Evolutionary conservation across 1,284 basidiomycete genomes (phyloP).

Genomic region (Violaceomyces palustris): DNA sequence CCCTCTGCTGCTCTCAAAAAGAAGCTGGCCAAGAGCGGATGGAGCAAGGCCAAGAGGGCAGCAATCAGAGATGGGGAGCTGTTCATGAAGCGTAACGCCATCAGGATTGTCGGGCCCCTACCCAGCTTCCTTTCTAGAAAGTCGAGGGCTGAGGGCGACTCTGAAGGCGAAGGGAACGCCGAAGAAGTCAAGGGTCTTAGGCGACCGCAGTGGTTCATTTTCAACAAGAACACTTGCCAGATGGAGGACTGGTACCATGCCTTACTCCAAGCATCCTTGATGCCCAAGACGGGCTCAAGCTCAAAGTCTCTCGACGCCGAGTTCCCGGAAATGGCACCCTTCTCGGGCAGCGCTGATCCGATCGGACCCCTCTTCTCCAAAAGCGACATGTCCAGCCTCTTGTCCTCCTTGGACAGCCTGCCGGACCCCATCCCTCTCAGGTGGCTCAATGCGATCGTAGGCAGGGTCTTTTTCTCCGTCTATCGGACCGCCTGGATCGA

Average conservation of each 20-base stretch:
- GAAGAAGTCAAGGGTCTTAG: not conserved
- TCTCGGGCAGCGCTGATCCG: constrained; percentile 47
- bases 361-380: constrained; percentile 64
- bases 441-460: constrained; percentile 91
- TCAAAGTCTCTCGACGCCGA: constrained; percentile 7
- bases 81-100: constrained; percentile 48
- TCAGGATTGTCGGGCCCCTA: constrained; percentile 38
- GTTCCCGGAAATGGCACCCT: constrained; percentile 1
- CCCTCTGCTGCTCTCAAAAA: not conserved
- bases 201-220: constrained; percentile 47
- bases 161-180: not conserved
- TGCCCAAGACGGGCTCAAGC: constrained; percentile 15
- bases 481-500: constrained; percentile 79
- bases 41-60: constrained; percentile 23
- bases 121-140: too few relatives aligned
- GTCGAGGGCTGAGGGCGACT: not conserved
- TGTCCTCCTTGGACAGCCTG: constrained; percentile 78
- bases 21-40: not conserved
- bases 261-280: constrained; percentile 68
- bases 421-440: constrained; percentile 92
- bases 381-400: constrained; percentile 75
- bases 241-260: constrained; percentile 88
- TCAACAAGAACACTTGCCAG: constrained; percentile 42
- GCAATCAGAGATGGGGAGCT: constrained; percentile 44
- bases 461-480: constrained; percentile 84